Conservation (phyloP, 2,329 filamentous ascomycete species). For the Diaporthe amygdali region DNA sequence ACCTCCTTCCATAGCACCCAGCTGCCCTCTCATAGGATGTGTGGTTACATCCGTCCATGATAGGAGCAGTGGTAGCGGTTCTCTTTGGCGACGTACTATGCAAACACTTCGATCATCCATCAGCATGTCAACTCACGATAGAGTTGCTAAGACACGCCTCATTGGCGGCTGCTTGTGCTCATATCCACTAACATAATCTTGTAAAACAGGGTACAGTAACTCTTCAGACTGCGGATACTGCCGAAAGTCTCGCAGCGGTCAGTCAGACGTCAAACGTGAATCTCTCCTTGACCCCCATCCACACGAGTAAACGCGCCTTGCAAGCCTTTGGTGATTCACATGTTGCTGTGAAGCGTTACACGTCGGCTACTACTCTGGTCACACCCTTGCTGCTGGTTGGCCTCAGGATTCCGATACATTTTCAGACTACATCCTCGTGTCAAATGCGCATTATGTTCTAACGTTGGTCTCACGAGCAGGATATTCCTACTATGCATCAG, state of each 20-base stretch:
- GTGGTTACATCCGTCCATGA: not conserved
- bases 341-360: not conserved
- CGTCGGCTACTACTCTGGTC: not conserved
- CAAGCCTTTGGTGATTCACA: not conserved
- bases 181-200: constrained; percentile 10
- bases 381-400: not conserved
- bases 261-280: constrained; percentile 52
- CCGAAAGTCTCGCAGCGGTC: constrained; percentile 51
- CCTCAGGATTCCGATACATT: not conserved
- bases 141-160: not conserved
- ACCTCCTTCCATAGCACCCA: not conserved
- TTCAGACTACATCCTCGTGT: not conserved
- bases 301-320: not conserved
- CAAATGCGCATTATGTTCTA: constrained; percentile 12
- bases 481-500: constrained; percentile 73
- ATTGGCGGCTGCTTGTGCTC: not conserved
- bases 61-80: not conserved
- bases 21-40: not conserved
- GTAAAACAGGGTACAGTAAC: constrained; percentile 53
- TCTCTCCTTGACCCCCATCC: constrained; percentile 28
- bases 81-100: not conserved
- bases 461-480: constrained; percentile 49
- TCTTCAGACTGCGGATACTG: constrained; percentile 61
- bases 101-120: not conserved
- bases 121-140: not conserved